Evolutionary conservation across 2,329 filamentous ascomycete genomes (phyloP).

Genomic region (Penicillium sp.): DNA sequence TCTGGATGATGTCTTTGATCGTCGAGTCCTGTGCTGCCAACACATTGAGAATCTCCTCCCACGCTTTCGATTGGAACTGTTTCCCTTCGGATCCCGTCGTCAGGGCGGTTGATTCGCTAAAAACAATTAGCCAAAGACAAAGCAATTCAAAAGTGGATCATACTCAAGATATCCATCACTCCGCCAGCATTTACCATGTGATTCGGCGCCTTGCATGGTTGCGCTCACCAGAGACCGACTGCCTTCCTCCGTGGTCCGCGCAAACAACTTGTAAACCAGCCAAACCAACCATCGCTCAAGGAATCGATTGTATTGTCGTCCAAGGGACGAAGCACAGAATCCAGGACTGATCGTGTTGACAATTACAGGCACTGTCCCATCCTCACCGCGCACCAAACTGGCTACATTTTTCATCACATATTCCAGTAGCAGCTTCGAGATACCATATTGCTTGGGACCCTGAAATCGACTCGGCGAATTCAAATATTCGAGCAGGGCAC

Average conservation of each 20-base stretch:
- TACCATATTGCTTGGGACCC: constrained; percentile 35
- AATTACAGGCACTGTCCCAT: constrained; percentile 37
- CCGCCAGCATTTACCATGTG: constrained; percentile 43
- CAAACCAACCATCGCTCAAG: constrained; percentile 32
- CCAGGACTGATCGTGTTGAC: constrained; percentile 45
- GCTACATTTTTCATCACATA: constrained; percentile 40
- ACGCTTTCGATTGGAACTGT: constrained; percentile 35
- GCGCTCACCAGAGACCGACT: constrained; percentile 42
- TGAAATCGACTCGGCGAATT: constrained; percentile 29
- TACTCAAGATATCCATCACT: constrained; percentile 38
- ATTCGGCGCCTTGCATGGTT: constrained; percentile 39
- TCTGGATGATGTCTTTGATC: constrained; percentile 12
- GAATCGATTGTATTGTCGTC: constrained; percentile 36
- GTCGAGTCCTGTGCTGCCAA: constrained; percentile 24
- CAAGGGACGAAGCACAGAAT: constrained; percentile 40
- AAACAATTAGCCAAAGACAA: constrained; percentile 12
- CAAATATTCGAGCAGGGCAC: constrained; percentile 31
- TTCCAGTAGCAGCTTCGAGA: constrained; percentile 42
- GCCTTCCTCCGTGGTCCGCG: constrained; percentile 41
- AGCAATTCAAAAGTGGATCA: constrained; percentile 8
- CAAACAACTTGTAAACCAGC: constrained; percentile 37
- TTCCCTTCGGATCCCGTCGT: constrained; percentile 33
- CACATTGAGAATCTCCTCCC: constrained; percentile 38
- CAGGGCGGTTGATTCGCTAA: constrained; percentile 31
- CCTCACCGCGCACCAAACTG: constrained; percentile 23